phyloP scores from a whole-genome alignment of 352 stramenopile species.

The Pythium volutum region DNA sequence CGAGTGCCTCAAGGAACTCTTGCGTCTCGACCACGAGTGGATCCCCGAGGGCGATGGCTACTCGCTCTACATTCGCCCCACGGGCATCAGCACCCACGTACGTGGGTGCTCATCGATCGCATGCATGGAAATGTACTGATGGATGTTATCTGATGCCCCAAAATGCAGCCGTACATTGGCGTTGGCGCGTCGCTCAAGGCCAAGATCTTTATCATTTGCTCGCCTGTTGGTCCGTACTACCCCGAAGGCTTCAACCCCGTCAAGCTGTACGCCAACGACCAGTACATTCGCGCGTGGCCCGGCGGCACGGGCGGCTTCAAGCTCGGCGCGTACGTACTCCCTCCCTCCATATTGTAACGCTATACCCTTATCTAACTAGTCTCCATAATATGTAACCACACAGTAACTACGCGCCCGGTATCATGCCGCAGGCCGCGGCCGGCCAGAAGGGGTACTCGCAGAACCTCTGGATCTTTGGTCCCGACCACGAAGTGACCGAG shows the following conservation, averaged over 20 bases:
- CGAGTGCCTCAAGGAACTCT: constrained; percentile 86
- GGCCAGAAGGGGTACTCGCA: constrained; percentile 85
- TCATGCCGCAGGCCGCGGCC: constrained; percentile 91
- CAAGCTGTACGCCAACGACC: constrained; percentile 89
- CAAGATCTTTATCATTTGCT: constrained; percentile 96
- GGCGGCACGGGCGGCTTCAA: constrained; percentile 94
- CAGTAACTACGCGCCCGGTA: constrained; percentile 88
- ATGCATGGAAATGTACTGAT: too few relatives aligned
- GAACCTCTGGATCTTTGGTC: constrained; percentile 95
- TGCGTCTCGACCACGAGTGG: constrained; percentile 89
- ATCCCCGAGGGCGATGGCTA: constrained; percentile 95
- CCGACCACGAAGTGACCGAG: constrained; percentile 88
- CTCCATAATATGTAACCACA: not conserved
- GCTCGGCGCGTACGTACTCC: constrained; percentile 71
- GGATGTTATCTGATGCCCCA: too few relatives aligned
- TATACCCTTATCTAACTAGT: not conserved
- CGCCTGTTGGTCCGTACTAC: constrained; percentile 97
- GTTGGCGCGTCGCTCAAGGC: constrained; percentile 85
- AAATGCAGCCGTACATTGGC: constrained; percentile 87
- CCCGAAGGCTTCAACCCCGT: constrained; percentile 92
- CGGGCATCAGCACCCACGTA: constrained; percentile 89
- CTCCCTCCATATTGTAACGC: not conserved
- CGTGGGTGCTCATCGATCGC: too few relatives aligned
- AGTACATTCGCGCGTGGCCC: constrained; percentile 95
- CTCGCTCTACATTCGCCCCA: constrained; percentile 95